Percentiles rank a stretch among this genome's conserved stretches.
Conservation (phyloP, 2,329 filamentous ascomycete genomes). For the Chrysosporium keratinophilum region DNA sequence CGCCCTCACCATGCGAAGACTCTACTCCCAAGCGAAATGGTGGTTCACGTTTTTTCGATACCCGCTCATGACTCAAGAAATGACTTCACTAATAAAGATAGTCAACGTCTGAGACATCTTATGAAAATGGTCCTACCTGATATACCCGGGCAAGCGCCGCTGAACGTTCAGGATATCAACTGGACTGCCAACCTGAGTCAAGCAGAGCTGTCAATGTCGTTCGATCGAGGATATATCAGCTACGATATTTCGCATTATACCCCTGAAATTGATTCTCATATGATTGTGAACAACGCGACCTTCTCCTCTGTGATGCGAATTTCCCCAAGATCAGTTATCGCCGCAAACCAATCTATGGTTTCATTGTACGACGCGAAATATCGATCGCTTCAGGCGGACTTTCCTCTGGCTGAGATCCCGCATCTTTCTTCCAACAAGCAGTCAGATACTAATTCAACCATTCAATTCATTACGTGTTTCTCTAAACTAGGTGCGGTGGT, state of each 20-base stretch:
- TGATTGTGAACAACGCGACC: constrained; percentile 29
- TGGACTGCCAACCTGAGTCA: constrained; percentile 35
- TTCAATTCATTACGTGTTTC: constrained; percentile 36
- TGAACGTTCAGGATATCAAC: constrained; percentile 23
- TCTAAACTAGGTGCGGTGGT: constrained; percentile 36
- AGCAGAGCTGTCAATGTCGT: constrained; percentile 33
- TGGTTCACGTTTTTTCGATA: constrained; percentile 33
- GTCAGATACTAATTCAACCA: constrained; percentile 19
- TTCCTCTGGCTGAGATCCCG: constrained; percentile 27
- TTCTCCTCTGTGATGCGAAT: constrained; percentile 37
- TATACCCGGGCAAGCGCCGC: constrained; percentile 21
- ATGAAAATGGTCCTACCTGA: constrained; percentile 29
- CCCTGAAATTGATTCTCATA: constrained; percentile 30
- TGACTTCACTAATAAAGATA: constrained; percentile 21
- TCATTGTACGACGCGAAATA: constrained; percentile 40
- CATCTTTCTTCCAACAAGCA: constrained; percentile 19
- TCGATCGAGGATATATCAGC: constrained; percentile 31
- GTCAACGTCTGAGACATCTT: constrained; percentile 30
- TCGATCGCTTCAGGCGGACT: constrained; percentile 36
- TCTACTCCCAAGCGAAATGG: constrained; percentile 28
- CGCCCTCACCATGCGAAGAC: constrained; percentile 25
- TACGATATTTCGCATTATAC: constrained; percentile 37
- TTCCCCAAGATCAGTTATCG: constrained; percentile 35
- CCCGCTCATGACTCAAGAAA: constrained; percentile 22
- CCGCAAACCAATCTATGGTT: constrained; percentile 32